Evolutionary conservation across 148 eudicot species (phyloP), one percentile per base, ranked within the genome.

Genomic region (Amaranthus palmeri): DNA sequence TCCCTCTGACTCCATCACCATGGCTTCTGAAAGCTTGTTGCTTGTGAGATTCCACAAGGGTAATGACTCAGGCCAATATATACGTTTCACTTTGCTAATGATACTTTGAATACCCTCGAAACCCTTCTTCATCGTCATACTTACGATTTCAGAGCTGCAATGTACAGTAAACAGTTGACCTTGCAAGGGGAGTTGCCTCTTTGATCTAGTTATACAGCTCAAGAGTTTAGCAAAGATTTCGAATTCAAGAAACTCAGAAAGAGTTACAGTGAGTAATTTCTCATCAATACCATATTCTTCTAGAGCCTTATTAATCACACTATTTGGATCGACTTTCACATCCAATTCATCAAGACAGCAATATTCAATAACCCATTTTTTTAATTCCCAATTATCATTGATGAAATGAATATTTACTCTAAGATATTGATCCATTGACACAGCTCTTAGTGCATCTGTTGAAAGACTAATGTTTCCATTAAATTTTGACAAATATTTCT

Each of bases 41-140:
- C 25, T 73, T 50, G 77, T 72, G 36, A 69, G 59, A 60, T 76
- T 65, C 83, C 80, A 77, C 18, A 72, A 47, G 11, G 83, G 77
- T 18, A 10, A 4, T 4, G 76, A 79, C 52, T 59, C 46, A 0
- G 74, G 36, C 69, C 73, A 75, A 15, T 10, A 14, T 8, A 70
- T 18, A 9, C 1, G 7, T 40, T 53, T 43, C 68, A 72, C 74
- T n/a, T 80, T 72, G 13, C 13, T 8, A 10, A 76, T 80, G n/a
- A 61, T 72, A 0, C 42, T 9, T 12, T 57, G 5, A 48, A 80
- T 68, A 48, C 49, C 73, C 25, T 67, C 15, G 17, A 40, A 76
- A 8, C 73, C 83, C 9, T 36, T 48, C 4, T 72, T 54, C 7
- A 65, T 68, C 74, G 69, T 76, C 40, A 0, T 64, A 52, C 52